Evolutionary conservation across 345 rosid genomes (phyloP).

Genomic region (Euclidium syriacum): DNA sequence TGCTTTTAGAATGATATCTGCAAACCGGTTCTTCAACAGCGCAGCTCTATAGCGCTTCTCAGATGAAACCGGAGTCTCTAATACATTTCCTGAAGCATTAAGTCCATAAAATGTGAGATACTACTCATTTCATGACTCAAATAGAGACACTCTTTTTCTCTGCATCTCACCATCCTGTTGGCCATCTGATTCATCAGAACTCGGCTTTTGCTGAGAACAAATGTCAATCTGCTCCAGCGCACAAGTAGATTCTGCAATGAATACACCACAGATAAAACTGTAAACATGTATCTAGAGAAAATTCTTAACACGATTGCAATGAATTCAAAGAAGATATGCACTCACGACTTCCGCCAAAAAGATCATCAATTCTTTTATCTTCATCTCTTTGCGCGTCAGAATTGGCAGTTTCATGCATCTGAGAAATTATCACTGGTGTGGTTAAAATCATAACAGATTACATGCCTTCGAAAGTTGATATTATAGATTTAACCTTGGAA

Average conservation of each 20-base stretch:
- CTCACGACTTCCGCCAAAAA: constrained; percentile 56
- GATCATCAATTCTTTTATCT: constrained; percentile 34
- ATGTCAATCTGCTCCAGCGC: constrained; percentile 53
- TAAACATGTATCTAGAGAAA: background rate
- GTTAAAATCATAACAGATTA: background rate
- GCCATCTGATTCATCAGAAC: constrained; percentile 50
- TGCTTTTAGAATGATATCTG: constrained; percentile 92
- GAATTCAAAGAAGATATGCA: constrained; percentile 15
- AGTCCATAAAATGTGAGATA: constrained; percentile 33
- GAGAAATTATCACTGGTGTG: background rate
- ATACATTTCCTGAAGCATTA: constrained; percentile 56
- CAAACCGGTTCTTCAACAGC: constrained; percentile 70
- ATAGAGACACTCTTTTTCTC: constrained; percentile 21
- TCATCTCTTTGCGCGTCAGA: constrained; percentile 43
- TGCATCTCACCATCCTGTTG: constrained; percentile 68
- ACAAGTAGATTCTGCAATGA: constrained; percentile 49
- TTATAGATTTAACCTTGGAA: constrained; percentile 44
- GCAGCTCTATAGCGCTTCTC: constrained; percentile 87
- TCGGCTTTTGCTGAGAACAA: constrained; percentile 46
- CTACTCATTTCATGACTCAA: constrained; percentile 26
- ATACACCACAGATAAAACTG: background rate
- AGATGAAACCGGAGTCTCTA: constrained; percentile 66
- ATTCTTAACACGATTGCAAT: background rate
- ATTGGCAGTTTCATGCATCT: constrained; percentile 42
- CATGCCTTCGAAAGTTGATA: background rate